These are phyloP conservation scores for Diaporthe batatas DNA, from an alignment of 2,329 filamentous ascomycete genomes.

Conservation along the genomic window DNA sequence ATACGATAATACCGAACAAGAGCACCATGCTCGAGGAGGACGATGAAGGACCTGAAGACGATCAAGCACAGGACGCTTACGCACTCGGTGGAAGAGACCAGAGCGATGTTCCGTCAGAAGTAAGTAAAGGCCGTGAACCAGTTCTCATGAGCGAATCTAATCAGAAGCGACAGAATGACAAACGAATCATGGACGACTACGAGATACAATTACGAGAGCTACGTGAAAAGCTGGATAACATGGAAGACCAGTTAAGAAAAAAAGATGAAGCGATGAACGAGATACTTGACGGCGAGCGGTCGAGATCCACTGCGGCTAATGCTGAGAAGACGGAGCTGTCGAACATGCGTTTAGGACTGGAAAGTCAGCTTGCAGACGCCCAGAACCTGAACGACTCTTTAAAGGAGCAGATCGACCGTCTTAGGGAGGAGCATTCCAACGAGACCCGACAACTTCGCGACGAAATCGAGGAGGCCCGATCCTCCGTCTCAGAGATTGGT, in stretches of 20 bases:
- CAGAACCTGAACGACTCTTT: slow-evolving; percentile 84
- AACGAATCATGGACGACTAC: slow-evolving; percentile 82
- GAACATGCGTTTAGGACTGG: slow-evolving; percentile 74
- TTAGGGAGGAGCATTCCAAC: slow-evolving; percentile 76
- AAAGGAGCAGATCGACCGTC: slow-evolving; percentile 81
- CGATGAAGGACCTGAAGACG: slow-evolving; percentile 75
- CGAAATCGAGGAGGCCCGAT: slow-evolving; percentile 69
- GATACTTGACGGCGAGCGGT: slow-evolving; percentile 71
- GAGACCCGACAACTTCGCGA: slow-evolving; percentile 73
- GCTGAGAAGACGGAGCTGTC: slow-evolving; percentile 79
- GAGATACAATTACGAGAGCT: slow-evolving; percentile 82
- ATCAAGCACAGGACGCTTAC: slow-evolving; percentile 74
- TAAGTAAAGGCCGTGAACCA: slow-evolving; percentile 44
- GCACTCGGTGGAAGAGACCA: slow-evolving; percentile 45
- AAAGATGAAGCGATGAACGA: slow-evolving; percentile 78
- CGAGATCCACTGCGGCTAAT: slow-evolving; percentile 63
- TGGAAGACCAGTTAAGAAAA: slow-evolving; percentile 76
- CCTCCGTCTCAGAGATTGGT: slow-evolving; percentile 49
- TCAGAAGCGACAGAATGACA: slow-evolving; percentile 65
- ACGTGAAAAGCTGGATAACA: slow-evolving; percentile 77
- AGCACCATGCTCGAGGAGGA: slow-evolving; percentile 98
- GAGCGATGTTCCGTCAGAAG: slow-evolving; percentile 55
- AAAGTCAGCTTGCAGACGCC: slow-evolving; percentile 80
- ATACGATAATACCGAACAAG: slow-evolving; percentile 97
- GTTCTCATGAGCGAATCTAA: slow-evolving; percentile 4